Evolutionary conservation across 139 green algal species (phyloP).

Genomic region (Chlorella sp.): DNA sequence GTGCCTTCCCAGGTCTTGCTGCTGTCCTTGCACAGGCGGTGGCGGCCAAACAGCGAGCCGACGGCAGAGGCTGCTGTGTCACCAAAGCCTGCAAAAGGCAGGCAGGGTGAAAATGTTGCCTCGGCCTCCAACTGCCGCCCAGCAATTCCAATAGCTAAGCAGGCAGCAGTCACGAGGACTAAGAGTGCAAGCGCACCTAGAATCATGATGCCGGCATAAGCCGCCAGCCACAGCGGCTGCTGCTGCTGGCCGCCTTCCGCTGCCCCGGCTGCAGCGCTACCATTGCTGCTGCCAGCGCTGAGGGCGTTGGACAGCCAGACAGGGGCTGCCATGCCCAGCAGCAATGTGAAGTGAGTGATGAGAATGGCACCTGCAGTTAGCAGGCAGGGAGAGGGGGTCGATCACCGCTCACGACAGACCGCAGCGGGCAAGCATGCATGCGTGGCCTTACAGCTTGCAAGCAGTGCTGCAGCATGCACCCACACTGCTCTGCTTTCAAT

Average conservation of each 20-base stretch:
- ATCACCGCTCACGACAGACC: no score
- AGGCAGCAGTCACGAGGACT: no score
- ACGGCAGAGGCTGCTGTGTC: constrained; percentile 65
- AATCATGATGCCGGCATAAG: constrained; percentile 68
- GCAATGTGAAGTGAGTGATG: constrained; percentile 83
- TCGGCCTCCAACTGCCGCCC: no score
- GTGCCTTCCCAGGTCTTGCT: constrained; percentile 85
- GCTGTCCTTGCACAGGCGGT: constrained; percentile 44
- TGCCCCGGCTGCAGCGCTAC: neutral
- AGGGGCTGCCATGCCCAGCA: constrained; percentile 79
- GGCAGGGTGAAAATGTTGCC: no score
- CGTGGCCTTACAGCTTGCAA: no score
- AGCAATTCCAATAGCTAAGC: no score
- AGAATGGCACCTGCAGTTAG: constrained; percentile 52
- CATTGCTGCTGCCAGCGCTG: neutral
- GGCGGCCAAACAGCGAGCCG: constrained; percentile 52
- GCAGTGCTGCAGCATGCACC: neutral
- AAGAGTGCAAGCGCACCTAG: no score
- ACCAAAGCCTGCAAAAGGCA: constrained; percentile 46
- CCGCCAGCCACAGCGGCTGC: constrained; percentile 34
- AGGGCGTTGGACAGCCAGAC: constrained; percentile 63
- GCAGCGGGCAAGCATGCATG: no score
- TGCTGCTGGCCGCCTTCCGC: neutral
- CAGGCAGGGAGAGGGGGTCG: neutral
- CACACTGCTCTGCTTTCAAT: no score